Evolutionary conservation across 352 stramenopile species (phyloP).

Genomic region (Phytophthora uliginosa): DNA sequence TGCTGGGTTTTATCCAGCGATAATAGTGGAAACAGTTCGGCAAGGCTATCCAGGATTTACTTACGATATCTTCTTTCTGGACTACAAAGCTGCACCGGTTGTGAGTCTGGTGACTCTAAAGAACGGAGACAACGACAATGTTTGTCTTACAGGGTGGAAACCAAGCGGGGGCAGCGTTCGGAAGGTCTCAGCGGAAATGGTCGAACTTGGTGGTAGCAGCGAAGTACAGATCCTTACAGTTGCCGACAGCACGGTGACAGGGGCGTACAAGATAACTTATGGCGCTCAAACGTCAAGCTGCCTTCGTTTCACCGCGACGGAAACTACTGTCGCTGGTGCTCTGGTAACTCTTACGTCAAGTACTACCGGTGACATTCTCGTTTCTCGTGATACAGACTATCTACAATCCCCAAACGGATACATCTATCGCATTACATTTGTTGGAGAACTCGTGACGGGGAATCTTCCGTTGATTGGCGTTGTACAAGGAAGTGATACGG

Average conservation of each 20-base stretch:
- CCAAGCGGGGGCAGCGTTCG: slow-evolving; percentile 51
- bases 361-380: slow-evolving; percentile 46
- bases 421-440: slow-evolving; percentile 75
- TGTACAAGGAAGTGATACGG: slow-evolving; percentile 11
- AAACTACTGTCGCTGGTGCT: slow-evolving; percentile 31
- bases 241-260: slow-evolving; percentile 17
- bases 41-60: slow-evolving; percentile 60
- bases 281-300: slow-evolving; percentile 46
- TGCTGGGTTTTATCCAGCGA: slow-evolving; percentile 54
- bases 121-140: slow-evolving; percentile 32
- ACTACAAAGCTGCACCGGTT: slow-evolving; percentile 30
- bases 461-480: slow-evolving; percentile 47
- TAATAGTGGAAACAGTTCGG: slow-evolving; percentile 79
- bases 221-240: slow-evolving; percentile 70
- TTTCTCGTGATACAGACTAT: slow-evolving; percentile 55
- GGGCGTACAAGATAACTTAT: slow-evolving; percentile 67
- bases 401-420: slow-evolving; percentile 58
- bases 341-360: slow-evolving; percentile 52
- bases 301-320: slow-evolving; percentile 44
- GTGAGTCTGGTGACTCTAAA: slow-evolving; percentile 22
- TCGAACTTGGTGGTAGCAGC: slow-evolving; percentile 65
- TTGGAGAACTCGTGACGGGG: slow-evolving; percentile 64
- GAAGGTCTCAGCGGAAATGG: slow-evolving; percentile 47
- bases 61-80: slow-evolving; percentile 85
- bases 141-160: slow-evolving; percentile 36